Base-by-base conservation (phyloP, 345 rosid genomes). In the Psidium friedrichsthalianum region DNA sequence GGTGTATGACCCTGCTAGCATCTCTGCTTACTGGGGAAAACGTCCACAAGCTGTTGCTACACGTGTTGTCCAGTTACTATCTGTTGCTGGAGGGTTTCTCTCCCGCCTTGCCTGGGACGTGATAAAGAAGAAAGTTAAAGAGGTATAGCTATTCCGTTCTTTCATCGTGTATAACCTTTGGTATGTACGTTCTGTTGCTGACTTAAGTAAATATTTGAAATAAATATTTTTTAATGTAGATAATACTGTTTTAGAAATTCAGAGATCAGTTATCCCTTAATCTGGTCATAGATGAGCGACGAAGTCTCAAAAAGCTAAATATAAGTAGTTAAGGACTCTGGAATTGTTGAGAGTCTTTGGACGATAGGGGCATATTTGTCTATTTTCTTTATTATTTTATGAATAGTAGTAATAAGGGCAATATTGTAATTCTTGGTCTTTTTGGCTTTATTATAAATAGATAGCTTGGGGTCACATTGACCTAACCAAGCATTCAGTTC, bases 41-140 rank as follows among this genome's bases (percentile, higher is more conserved):
- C 94, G 98, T 6, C 98, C 98, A 5, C 96, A 94, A 59, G 98
- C 98, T 20, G 98, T 97, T 88, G 98, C 94, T 42, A 94, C 96
- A 40, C 91, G 98, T n/a, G 83, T 89, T 90, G 87, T 95, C 58
- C 99, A 97, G 87, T 89, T 97, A 56, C 90, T 95, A 12, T 94
- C 99, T 44, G 99, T 97, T 55, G 98, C 98, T 0, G 99, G 99
- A 51, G 98, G 98, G 69, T 97, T 97, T 89, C 98, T 97, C 84
- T 97, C 99, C 8, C 95, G 94, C 32, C 29, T 95, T 44, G 93
- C 92, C 36, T 85, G 82, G 89, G 99, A 97, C 87, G 83, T 97
- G 44, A 92, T 97, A 11, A 97, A 91, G 89, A 97, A 94, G 92
- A 95, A 94, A 86, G 93, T 95, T 82, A 93, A 94, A 91, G 97